Evolutionary conservation across 1,139 yeast species (phyloP).

Genomic region (Pneumocystis jirovecii): DNA sequence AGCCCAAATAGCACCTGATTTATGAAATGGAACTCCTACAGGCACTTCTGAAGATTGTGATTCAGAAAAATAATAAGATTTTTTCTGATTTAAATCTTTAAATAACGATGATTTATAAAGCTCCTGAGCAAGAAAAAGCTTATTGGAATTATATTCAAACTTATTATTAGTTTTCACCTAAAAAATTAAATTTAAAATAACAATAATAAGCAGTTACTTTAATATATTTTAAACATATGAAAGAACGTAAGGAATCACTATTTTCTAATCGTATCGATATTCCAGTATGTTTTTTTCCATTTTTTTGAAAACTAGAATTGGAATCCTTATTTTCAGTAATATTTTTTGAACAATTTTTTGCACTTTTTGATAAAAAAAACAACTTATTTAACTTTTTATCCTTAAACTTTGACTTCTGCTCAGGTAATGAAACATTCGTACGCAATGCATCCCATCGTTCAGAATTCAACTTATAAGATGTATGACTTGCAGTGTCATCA

Average conservation of each 20-base stretch:
- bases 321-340: not conserved
- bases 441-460: not conserved
- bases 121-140: not conserved
- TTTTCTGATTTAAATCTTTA: not conserved
- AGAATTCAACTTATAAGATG: not conserved
- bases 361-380: not conserved
- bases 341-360: not conserved
- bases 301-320: not conserved
- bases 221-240: not conserved
- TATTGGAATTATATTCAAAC: not conserved
- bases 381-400: not conserved
- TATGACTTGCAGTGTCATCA: not conserved
- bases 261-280: not conserved
- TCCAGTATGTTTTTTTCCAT: not conserved
- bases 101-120: not conserved
- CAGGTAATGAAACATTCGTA: not conserved
- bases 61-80: not conserved
- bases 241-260: not conserved
- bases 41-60: slow-evolving; percentile 2
- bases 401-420: not conserved
- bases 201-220: not conserved
- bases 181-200: not conserved
- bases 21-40: slow-evolving; percentile 10
- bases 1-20: slow-evolving; percentile 45
- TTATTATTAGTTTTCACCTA: not conserved